Evolutionary conservation across 2,329 filamentous ascomycete species (phyloP).

Genomic region (Fusarium mangiferae): DNA sequence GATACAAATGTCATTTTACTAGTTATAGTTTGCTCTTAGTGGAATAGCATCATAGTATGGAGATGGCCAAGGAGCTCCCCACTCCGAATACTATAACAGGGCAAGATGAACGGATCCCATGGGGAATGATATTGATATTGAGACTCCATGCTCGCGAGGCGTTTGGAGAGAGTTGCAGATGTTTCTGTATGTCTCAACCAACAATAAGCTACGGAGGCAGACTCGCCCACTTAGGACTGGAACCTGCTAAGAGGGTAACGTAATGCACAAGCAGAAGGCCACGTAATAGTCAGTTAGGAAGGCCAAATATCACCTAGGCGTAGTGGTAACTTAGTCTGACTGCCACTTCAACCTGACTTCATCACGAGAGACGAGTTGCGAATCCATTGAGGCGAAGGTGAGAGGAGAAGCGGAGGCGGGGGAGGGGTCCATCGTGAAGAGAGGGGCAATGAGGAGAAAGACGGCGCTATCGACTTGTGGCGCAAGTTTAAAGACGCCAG

Average conservation of each 20-base stretch:
- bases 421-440: slow-evolving; percentile 7
- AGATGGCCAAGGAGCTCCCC: slow-evolving; percentile 11
- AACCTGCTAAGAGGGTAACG: background rate
- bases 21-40: slow-evolving; percentile 1
- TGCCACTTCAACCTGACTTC: slow-evolving; percentile 10
- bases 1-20: slow-evolving; percentile 18
- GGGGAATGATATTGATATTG: background rate
- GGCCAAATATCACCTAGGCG: background rate
- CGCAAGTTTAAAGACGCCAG: slow-evolving; percentile 9
- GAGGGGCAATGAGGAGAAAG: slow-evolving; percentile 25
- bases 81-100: slow-evolving; percentile 13
- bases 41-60: slow-evolving; percentile 7
- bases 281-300: background rate
- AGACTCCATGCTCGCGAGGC: background rate
- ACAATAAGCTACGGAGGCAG: background rate
- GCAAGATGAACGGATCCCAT: background rate
- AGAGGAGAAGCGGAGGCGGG: slow-evolving; percentile 8
- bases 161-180: background rate
- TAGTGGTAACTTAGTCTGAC: slow-evolving; percentile 8
- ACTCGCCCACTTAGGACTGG: background rate
- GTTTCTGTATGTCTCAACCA: slow-evolving; percentile 1
- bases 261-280: background rate
- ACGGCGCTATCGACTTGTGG: slow-evolving; percentile 19
- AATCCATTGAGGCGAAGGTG: slow-evolving; percentile 24
- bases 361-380: slow-evolving; percentile 14